These are phyloP conservation scores for Achlya hypogyna DNA, from an alignment of 352 stramenopile genomes.

Conservation along the genomic window DNA sequence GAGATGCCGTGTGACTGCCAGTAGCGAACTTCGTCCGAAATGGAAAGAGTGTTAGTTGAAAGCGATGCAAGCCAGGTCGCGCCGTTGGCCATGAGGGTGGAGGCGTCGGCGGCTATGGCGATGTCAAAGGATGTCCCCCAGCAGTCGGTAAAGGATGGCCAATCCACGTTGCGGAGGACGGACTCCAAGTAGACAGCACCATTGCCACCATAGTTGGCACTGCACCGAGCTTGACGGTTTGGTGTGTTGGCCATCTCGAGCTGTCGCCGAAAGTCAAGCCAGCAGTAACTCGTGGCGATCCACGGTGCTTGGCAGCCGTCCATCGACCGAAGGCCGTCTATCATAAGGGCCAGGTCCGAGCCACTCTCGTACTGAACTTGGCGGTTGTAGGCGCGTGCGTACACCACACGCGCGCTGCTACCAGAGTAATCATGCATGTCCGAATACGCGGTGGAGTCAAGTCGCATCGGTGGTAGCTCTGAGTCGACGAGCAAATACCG, in stretches of 20 bases:
- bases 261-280: not conserved
- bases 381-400: not conserved
- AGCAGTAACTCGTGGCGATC: conserved; percentile 4
- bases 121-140: not conserved
- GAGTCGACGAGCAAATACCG: not conserved
- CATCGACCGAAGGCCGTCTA: not conserved
- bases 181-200: not conserved
- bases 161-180: not conserved
- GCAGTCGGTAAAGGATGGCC: not conserved
- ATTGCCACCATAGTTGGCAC: not conserved
- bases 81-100: not conserved
- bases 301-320: conserved; percentile 5
- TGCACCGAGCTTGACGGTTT: not conserved
- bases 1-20: conserved; percentile 2
- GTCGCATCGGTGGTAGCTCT: not conserved
- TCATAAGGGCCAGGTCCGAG: not conserved
- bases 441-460: not conserved
- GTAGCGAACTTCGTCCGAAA: not conserved
- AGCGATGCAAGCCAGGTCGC: not conserved
- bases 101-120: not conserved
- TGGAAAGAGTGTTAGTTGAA: not conserved
- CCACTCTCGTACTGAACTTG: not conserved
- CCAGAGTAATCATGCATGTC: not conserved
- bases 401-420: not conserved
- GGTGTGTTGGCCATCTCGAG: not conserved